Evolutionary conservation across 805 yeast species (phyloP).

Genomic region (Kluyveromyces aestuarii): DNA sequence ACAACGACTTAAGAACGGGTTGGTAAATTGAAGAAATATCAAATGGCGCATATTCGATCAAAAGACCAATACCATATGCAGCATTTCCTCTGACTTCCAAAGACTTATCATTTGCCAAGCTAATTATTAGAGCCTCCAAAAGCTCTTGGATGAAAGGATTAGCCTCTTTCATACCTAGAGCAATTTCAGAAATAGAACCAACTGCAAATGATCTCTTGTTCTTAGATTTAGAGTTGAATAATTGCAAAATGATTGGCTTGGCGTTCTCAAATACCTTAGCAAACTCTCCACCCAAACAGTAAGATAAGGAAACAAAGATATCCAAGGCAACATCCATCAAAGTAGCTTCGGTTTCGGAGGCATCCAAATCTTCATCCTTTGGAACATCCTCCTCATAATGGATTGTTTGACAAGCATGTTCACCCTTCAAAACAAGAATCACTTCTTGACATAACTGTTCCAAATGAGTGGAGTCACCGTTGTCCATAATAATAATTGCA

Average conservation of each 20-base stretch:
- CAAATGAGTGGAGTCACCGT: constrained; percentile 46
- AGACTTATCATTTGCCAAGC: constrained; percentile 65
- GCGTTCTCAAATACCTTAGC: constrained; percentile 60
- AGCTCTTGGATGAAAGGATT: constrained; percentile 65
- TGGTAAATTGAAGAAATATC: constrained; percentile 59
- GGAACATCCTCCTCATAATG: constrained; percentile 58
- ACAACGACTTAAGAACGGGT: constrained; percentile 55
- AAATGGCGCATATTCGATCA: constrained; percentile 39
- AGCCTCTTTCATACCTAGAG: constrained; percentile 56
- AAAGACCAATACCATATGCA: constrained; percentile 88
- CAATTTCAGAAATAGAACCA: constrained; percentile 88
- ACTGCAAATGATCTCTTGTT: constrained; percentile 74
- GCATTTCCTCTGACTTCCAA: constrained; percentile 90
- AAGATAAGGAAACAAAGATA: constrained; percentile 67
- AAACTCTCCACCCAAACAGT: constrained; percentile 74
- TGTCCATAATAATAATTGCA: constrained; percentile 53
- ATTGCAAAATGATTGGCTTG: constrained; percentile 51
- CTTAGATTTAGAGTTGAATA: constrained; percentile 53
- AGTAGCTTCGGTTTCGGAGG: constrained; percentile 54
- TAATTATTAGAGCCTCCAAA: constrained; percentile 57
- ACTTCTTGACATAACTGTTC: constrained; percentile 65
- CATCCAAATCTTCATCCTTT: constrained; percentile 46
- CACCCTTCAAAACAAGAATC: constrained; percentile 65
- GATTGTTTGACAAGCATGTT: constrained; percentile 74
- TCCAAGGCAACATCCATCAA: constrained; percentile 81